Base-by-base conservation (phyloP, 2,329 filamentous ascomycete genomes). In the Waltergamsia citrina region DNA sequence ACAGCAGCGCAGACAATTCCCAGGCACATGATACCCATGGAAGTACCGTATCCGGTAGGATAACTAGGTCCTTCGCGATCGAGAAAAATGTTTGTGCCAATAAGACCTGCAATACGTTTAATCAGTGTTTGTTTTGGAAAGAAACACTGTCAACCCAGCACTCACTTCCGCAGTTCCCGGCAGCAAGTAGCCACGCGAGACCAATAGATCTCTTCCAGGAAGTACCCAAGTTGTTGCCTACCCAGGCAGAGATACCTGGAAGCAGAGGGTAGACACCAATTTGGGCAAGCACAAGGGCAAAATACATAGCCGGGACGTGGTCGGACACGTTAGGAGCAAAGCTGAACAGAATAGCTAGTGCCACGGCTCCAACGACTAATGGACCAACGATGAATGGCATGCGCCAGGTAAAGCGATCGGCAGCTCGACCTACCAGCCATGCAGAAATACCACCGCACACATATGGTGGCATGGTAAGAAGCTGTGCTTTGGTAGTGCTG, bases 121-220 rank as follows among this genome's bases (percentile, higher is more conserved):
- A 41, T 32, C 2, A 37, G 41, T 37, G 18, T 38, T 34, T 32
- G 38, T 34, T n/a, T n/a, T n/a, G n/a, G n/a, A n/a, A n/a, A n/a
- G n/a, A n/a, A n/a, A n/a, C n/a, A n/a, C n/a, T n/a, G n/a, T n/a
- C n/a, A n/a, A n/a, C n/a, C n/a, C n/a, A n/a, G n/a, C n/a, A n/a
- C n/a, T n/a, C n/a, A n/a, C n/a, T n/a, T n/a, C n/a, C n/a, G n/a
- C n/a, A n/a, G 45, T 73, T 73, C 10, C 69, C 70, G 5, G 71
- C 56, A 38, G 63, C 45, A 29, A 51, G 40, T 55, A 65, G 65
- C 39, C 74, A 58, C 12, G 69, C 71, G 15, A 68, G 60, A 6
- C 63, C 61, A 19, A 78, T 59, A 1, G 62, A 58, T 14, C 70
- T 61, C 53, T 77, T 77, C 49, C 72, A 75, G 46, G 74, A 69